Percentiles rank a stretch among this genome's conserved stretches.
These are phyloP conservation scores for Trichoderma sp. DNA, from an alignment of 2,329 filamentous ascomycete genomes.

Conservation along the genomic window DNA sequence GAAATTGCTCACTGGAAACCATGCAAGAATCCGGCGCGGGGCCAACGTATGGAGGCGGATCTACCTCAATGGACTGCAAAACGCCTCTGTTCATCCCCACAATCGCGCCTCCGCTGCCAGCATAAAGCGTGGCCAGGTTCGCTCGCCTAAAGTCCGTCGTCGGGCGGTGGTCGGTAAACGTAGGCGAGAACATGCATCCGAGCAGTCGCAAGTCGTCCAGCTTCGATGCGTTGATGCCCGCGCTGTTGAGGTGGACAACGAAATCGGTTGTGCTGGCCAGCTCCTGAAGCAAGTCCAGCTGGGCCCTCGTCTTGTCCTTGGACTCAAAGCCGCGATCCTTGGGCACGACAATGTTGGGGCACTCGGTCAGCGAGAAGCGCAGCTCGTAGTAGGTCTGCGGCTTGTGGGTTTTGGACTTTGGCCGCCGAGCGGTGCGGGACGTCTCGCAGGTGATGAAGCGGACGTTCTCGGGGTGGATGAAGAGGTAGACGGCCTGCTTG, in stretches of 20 bases:
- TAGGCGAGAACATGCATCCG: not conserved
- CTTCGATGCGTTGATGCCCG: not conserved
- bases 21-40: not conserved
- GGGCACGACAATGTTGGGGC: not conserved
- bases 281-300: not conserved
- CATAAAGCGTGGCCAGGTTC: conserved; percentile 7
- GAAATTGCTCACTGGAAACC: not conserved
- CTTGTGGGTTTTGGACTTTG: not conserved
- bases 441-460: not conserved
- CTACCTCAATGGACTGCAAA: not conserved
- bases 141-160: not conserved
- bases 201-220: not conserved
- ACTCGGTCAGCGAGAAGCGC: not conserved
- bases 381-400: not conserved
- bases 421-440: not conserved
- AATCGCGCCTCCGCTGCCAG: conserved; percentile 3
- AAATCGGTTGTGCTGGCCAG: not conserved
- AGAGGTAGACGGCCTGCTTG: conserved; percentile 12
- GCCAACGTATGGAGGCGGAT: not conserved
- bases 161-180: not conserved
- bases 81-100: not conserved
- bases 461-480: conserved; percentile 8
- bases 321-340: not conserved
- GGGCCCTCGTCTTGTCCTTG: not conserved
- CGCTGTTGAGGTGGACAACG: not conserved